Conservation (phyloP, 2,329 filamentous ascomycete genomes). For the Sporothrix variecibatus region DNA sequence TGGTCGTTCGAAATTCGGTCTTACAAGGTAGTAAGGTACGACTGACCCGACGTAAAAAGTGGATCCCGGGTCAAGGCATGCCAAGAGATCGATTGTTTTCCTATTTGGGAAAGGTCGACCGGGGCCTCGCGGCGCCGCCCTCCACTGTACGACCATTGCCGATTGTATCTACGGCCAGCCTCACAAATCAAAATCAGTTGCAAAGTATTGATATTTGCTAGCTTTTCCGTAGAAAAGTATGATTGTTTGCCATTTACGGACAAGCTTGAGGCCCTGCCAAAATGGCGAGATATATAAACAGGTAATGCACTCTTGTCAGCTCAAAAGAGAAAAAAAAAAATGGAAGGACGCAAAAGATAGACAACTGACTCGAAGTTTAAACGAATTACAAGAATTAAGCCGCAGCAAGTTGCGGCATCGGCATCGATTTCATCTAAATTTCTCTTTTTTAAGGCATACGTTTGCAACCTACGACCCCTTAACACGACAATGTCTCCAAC, state of each 20-base stretch:
- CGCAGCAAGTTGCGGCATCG: neutral
- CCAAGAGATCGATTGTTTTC: conserved; percentile 18
- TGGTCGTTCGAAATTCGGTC: neutral
- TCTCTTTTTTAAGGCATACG: neutral
- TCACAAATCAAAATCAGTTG: too few relatives aligned
- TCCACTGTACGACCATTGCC: neutral
- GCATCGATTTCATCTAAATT: neutral
- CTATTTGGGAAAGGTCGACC: conserved; percentile 16
- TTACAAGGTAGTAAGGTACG: neutral
- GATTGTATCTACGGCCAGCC: neutral
- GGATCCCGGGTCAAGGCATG: neutral
- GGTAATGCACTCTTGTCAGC: neutral
- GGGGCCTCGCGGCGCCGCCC: neutral
- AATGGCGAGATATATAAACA: neutral
- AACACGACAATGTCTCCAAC: neutral
- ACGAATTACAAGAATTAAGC: neutral
- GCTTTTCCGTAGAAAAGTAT: neutral
- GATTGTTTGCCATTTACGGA: conserved; percentile 1
- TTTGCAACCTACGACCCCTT: neutral
- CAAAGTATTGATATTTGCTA: neutral
- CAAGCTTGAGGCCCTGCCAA: neutral
- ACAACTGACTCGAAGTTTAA: neutral
- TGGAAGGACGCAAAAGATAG: neutral
- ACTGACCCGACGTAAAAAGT: neutral
- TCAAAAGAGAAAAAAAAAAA: neutral